Evolutionary conservation across 2,329 filamentous ascomycete genomes (phyloP).

Genomic region (Cryphonectria japonica): DNA sequence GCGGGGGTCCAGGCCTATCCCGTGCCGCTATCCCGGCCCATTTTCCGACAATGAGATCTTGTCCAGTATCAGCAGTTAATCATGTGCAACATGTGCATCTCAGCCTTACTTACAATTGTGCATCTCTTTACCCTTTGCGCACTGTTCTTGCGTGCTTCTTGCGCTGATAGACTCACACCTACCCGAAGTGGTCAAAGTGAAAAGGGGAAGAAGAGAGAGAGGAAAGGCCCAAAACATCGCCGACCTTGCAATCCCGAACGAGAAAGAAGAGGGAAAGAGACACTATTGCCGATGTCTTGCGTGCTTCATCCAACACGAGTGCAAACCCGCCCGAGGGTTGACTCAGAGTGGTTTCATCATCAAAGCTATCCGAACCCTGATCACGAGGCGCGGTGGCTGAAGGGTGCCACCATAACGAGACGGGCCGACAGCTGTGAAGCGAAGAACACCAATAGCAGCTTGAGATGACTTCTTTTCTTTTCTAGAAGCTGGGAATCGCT

Average conservation of each 20-base stretch:
- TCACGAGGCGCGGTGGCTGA: background rate
- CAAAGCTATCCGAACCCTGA: background rate
- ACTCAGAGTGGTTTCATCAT: background rate
- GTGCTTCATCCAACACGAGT: background rate
- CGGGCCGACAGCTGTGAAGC: background rate
- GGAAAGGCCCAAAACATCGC: background rate
- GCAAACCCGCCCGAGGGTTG: background rate
- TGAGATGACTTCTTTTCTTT: background rate
- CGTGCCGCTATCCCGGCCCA: background rate
- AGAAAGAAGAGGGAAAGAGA: background rate
- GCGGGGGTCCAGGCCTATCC: background rate
- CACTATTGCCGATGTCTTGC: slow-evolving; percentile 1
- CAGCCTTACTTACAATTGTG: background rate
- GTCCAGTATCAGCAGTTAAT: background rate
- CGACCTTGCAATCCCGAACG: background rate
- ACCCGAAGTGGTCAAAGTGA: background rate
- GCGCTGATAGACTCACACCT: background rate
- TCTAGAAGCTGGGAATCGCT: background rate
- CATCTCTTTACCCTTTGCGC: background rate
- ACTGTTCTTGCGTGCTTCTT: background rate
- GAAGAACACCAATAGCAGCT: background rate
- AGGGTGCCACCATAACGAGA: background rate
- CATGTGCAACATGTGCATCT: background rate
- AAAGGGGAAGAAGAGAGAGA: no score
- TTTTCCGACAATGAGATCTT: background rate